Evolutionary conservation across 441 rosid species (phyloP).

Genomic region (Gossypium schwendimanii): DNA sequence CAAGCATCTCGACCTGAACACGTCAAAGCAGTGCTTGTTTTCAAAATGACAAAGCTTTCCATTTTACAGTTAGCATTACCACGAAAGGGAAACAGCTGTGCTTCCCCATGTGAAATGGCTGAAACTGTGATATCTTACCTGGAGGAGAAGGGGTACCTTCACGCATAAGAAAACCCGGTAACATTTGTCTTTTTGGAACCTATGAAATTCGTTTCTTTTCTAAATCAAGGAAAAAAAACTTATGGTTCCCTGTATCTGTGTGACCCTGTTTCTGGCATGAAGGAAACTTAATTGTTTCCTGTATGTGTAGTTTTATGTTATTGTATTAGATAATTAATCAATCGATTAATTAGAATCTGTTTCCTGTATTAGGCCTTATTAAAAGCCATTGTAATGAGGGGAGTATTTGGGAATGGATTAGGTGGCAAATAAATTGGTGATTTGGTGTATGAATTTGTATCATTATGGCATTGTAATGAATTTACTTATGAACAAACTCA

Average conservation of each 20-base stretch:
- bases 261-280: neutral
- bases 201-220: neutral
- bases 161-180: conserved; percentile 26
- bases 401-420: neutral
- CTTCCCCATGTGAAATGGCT: conserved; percentile 59
- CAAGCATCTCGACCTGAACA: neutral
- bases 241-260: conserved; percentile 17
- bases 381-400: neutral
- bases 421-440: neutral
- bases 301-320: neutral
- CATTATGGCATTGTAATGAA: neutral
- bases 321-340: conserved; percentile 7
- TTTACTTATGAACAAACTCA: neutral
- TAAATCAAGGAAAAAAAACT: conserved; percentile 13
- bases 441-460: neutral
- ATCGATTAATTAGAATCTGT: neutral
- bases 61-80: conserved; percentile 49
- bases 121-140: conserved; percentile 56
- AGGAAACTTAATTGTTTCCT: conserved; percentile 9
- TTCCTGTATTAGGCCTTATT: neutral
- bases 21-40: neutral
- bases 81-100: conserved; percentile 26
- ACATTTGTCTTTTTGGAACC: neutral
- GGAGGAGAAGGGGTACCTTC: conserved; percentile 58
- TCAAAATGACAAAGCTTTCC: neutral